Evolutionary conservation across 768 basidiomycete genomes (phyloP).

Genomic region (Daedaleopsis nitida): DNA sequence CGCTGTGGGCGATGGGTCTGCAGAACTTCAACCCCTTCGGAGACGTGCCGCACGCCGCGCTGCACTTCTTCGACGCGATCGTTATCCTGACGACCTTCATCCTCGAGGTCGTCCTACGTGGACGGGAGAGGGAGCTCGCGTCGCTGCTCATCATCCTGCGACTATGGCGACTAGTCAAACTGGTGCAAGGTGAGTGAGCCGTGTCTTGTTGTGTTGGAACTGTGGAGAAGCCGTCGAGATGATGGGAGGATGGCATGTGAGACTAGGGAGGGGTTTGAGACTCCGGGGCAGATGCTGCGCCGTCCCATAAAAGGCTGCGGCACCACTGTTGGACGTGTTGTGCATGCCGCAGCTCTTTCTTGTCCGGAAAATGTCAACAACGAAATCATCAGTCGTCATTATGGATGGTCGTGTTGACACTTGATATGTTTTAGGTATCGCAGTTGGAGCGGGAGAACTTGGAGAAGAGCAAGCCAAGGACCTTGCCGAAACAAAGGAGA

Average conservation of each 20-base stretch:
- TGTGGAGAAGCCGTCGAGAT: not conserved
- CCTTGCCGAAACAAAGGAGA: conserved; percentile 48
- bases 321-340: too few species aligned
- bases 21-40: conserved; percentile 63
- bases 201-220: not conserved
- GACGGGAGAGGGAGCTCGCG: conserved; percentile 70
- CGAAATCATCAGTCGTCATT: too few species aligned
- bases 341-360: too few species aligned
- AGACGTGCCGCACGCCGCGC: conserved; percentile 50
- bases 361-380: too few species aligned
- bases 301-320: too few species aligned
- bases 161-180: conserved; percentile 79
- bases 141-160: conserved; percentile 72
- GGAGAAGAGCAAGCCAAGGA: conserved; percentile 55
- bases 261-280: too few species aligned
- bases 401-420: conserved; percentile 35
- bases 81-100: conserved; percentile 75
- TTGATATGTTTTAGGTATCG: conserved; percentile 52
- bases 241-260: not conserved
- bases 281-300: too few species aligned
- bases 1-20: conserved; percentile 67
- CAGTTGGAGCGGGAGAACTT: conserved; percentile 74
- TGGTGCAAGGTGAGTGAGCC: conserved; percentile 54
- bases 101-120: conserved; percentile 69
- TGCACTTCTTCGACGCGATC: conserved; percentile 77